These are phyloP conservation scores for Crucibulum laeve DNA, from an alignment of 768 basidiomycete species.

Conservation along the genomic window DNA sequence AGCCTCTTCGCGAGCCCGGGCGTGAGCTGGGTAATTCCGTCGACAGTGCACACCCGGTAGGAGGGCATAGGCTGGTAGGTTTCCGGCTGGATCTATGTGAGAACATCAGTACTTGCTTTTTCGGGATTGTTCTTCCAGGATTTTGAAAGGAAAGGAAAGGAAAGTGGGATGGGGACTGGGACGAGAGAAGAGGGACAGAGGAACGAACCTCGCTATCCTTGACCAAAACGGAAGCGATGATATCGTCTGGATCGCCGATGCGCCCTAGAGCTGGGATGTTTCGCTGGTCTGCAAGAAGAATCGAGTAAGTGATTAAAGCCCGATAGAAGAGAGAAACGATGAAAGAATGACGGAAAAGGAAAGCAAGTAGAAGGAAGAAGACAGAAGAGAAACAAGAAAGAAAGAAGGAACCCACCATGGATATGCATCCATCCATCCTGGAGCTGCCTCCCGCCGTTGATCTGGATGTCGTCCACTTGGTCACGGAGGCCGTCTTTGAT, in stretches of 20 bases:
- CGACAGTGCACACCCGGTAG: constrained; percentile 74
- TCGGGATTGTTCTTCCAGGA: too few species aligned
- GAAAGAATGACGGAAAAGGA: too few species aligned
- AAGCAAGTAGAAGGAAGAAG: too few species aligned
- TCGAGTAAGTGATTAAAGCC: too few species aligned
- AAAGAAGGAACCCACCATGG: constrained; percentile 35
- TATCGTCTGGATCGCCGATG: constrained; percentile 82
- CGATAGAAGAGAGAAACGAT: too few species aligned
- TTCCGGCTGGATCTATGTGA: constrained; percentile 61
- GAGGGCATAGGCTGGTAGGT: constrained; percentile 85
- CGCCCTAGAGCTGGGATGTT: constrained; percentile 73
- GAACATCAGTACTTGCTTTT: too few species aligned
- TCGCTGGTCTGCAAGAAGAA: constrained; percentile 57
- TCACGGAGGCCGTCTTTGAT: constrained; percentile 51
- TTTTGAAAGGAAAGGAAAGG: not conserved
- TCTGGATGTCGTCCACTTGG: constrained; percentile 61
- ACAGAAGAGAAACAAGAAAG: too few species aligned
- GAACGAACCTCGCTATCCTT: constrained; percentile 55
- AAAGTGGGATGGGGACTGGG: not conserved
- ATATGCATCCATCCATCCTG: constrained; percentile 88
- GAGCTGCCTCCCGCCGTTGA: constrained; percentile 58
- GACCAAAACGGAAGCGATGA: constrained; percentile 72
- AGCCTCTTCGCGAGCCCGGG: constrained; percentile 57
- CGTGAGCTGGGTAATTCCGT: constrained; percentile 67
- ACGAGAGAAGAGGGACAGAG: constrained; percentile 1